These are phyloP conservation scores for Aspergillus melleus DNA, from an alignment of 2,329 filamentous ascomycete genomes.

Conservation along the genomic window DNA sequence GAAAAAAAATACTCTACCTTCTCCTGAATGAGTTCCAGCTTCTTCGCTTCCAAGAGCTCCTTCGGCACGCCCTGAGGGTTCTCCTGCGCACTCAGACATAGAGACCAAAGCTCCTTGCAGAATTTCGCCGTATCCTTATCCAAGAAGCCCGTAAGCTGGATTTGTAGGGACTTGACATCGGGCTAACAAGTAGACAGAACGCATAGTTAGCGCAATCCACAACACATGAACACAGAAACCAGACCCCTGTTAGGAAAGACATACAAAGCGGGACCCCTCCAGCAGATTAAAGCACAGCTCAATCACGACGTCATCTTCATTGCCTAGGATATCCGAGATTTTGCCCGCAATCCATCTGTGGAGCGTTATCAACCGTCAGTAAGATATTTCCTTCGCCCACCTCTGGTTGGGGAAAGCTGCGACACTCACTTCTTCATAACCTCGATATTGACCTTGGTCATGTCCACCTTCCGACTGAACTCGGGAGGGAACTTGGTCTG, in stretches of 20 bases:
- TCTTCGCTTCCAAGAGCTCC: conserved; percentile 93
- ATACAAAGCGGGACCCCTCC: conserved; percentile 74
- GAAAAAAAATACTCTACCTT: conserved; percentile 60
- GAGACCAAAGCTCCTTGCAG: conserved; percentile 90
- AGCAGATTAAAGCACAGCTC: conserved; percentile 72
- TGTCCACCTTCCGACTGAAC: conserved; percentile 95
- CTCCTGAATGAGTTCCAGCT: conserved; percentile 88
- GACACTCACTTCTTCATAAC: conserved; percentile 88
- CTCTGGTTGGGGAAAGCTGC: not conserved
- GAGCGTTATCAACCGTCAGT: not conserved
- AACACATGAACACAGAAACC: not conserved
- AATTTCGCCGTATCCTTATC: conserved; percentile 87
- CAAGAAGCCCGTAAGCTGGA: conserved; percentile 90
- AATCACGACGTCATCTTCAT: conserved; percentile 93
- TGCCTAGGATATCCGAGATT: conserved; percentile 84
- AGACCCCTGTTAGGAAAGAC: conserved; percentile 35
- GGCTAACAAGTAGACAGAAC: conserved; percentile 58
- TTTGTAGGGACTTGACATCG: conserved; percentile 92
- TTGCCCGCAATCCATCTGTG: conserved; percentile 90
- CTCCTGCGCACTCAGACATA: conserved; percentile 85
- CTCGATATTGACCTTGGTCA: conserved; percentile 93
- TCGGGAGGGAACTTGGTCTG: conserved; percentile 91
- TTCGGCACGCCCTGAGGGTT: conserved; percentile 90
- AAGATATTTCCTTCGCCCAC: conserved; percentile 3
- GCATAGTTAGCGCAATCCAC: conserved; percentile 16